Conservation (phyloP, 2,329 filamentous ascomycete genomes). For the Harringtonia aguacate region DNA sequence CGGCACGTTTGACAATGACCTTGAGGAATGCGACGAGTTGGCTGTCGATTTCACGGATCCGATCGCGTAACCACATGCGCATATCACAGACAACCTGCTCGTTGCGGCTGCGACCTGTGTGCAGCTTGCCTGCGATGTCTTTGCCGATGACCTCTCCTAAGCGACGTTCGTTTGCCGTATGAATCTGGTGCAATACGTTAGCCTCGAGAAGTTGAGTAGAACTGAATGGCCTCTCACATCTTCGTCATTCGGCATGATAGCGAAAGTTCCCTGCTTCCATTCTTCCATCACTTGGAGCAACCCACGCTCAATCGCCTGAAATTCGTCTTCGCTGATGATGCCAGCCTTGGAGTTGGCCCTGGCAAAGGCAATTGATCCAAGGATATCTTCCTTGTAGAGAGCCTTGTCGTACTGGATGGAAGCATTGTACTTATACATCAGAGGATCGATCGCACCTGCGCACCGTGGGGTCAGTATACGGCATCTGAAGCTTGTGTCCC, state of each 20-base stretch:
- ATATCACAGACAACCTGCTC: slow-evolving; percentile 86
- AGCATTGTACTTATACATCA: slow-evolving; percentile 79
- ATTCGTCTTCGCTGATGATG: slow-evolving; percentile 63
- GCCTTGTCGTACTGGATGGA: slow-evolving; percentile 66
- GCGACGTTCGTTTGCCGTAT: slow-evolving; percentile 60
- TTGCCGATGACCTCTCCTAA: slow-evolving; percentile 78
- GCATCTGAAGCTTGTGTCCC: slow-evolving; percentile 4
- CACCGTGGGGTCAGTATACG: slow-evolving; percentile 6
- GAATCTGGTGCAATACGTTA: slow-evolving; percentile 29
- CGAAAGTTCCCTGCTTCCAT: slow-evolving; percentile 38
- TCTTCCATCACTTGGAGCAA: slow-evolving; percentile 45
- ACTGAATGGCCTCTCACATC: slow-evolving; percentile 22
- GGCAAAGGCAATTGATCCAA: slow-evolving; percentile 69
- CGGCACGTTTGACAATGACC: slow-evolving; percentile 57
- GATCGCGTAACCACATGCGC: slow-evolving; percentile 74
- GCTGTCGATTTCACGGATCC: slow-evolving; percentile 56
- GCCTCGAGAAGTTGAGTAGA: background rate
- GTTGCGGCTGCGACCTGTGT: slow-evolving; percentile 77
- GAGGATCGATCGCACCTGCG: slow-evolving; percentile 64
- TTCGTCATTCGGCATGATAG: slow-evolving; percentile 38
- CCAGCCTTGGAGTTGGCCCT: slow-evolving; percentile 64
- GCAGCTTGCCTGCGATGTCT: slow-evolving; percentile 74
- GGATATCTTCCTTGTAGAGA: slow-evolving; percentile 71
- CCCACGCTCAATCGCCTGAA: slow-evolving; percentile 61
- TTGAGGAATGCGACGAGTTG: slow-evolving; percentile 59